Percentiles rank a stretch among this genome's conserved stretches.
Evolutionary conservation across 306 rosid species (phyloP).

Genomic region (Corylus americana): DNA sequence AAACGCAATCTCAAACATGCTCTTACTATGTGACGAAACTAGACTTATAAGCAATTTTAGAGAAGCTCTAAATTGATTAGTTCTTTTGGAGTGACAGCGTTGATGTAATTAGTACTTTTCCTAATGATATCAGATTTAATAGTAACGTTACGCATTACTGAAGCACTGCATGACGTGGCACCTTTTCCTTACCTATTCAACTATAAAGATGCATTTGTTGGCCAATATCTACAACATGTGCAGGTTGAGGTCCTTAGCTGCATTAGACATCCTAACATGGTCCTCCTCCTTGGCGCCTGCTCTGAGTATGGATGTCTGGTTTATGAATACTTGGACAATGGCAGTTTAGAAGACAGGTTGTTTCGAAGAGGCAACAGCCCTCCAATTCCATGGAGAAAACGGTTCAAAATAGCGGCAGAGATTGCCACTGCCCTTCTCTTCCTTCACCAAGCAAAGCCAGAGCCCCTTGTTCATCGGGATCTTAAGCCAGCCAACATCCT

Average conservation of each 20-base stretch:
- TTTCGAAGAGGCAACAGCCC: conserved; percentile 56
- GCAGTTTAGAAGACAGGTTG: conserved; percentile 91
- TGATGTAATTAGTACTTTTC: too few species aligned
- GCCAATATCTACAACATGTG: conserved; percentile 4
- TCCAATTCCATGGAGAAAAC: conserved; percentile 68
- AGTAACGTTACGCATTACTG: too few species aligned
- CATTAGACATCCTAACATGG: conserved; percentile 95
- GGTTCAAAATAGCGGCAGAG: conserved; percentile 86
- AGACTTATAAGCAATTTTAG: too few species aligned
- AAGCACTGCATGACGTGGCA: too few species aligned
- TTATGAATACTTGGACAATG: conserved; percentile 81
- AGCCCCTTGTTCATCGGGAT: conserved; percentile 93
- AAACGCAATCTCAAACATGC: too few species aligned
- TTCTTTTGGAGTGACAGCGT: too few species aligned
- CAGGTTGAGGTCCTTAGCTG: conserved; percentile 88
- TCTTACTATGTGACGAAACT: too few species aligned
- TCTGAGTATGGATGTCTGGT: conserved; percentile 94
- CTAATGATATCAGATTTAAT: too few species aligned
- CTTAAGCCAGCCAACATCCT: conserved; percentile 95
- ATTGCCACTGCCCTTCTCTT: conserved; percentile 83
- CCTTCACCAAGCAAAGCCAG: conserved; percentile 96
- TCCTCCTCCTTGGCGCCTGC: conserved; percentile 95
- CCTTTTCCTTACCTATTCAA: not conserved
- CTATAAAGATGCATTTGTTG: not conserved
- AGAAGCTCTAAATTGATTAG: too few species aligned